A percentile compares a stretch with the other conserved stretches of the same genome.
These are phyloP conservation scores for Nakazawaea ambrosiae DNA, from an alignment of 805 yeast species.

Conservation along the genomic window DNA sequence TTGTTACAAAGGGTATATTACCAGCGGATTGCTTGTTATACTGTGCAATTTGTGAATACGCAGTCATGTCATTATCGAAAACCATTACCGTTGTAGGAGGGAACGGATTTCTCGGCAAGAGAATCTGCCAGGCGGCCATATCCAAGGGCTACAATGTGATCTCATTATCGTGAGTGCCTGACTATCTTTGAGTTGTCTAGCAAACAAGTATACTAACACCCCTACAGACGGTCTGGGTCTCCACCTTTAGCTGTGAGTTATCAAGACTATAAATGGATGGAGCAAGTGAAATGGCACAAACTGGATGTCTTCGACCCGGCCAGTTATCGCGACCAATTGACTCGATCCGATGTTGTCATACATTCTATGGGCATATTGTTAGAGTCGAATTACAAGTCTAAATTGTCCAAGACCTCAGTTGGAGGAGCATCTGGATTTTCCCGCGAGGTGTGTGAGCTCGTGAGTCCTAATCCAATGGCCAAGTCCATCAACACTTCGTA, in stretches of 20 bases:
- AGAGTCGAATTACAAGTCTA: conserved; percentile 60
- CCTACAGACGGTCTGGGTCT: conserved; percentile 42
- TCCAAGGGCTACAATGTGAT: conserved; percentile 58
- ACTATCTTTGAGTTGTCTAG: not conserved
- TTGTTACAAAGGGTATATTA: no score
- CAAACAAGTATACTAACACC: not conserved
- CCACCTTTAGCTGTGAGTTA: conserved; percentile 31
- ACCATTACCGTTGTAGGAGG: conserved; percentile 73
- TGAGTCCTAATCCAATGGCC: conserved; percentile 56
- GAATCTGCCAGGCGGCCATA: conserved; percentile 65
- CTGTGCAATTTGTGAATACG: no score
- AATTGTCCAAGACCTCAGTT: conserved; percentile 24
- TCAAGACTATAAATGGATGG: conserved; percentile 38
- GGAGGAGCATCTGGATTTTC: conserved; percentile 13
- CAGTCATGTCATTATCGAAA: no score
- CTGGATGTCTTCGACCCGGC: conserved; percentile 66
- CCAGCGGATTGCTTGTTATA: no score
- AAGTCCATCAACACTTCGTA: conserved; percentile 41
- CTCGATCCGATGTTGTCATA: conserved; percentile 58
- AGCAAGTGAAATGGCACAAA: conserved; percentile 54
- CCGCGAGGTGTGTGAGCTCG: conserved; percentile 24
- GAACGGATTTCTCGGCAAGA: conserved; percentile 65
- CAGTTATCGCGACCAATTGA: conserved; percentile 42
- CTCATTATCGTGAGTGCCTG: conserved; percentile 43
- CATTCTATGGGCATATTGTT: conserved; percentile 77